Conservation (phyloP, 163 green algal genomes). For the Chlamydomonas reinhardtii region DNA sequence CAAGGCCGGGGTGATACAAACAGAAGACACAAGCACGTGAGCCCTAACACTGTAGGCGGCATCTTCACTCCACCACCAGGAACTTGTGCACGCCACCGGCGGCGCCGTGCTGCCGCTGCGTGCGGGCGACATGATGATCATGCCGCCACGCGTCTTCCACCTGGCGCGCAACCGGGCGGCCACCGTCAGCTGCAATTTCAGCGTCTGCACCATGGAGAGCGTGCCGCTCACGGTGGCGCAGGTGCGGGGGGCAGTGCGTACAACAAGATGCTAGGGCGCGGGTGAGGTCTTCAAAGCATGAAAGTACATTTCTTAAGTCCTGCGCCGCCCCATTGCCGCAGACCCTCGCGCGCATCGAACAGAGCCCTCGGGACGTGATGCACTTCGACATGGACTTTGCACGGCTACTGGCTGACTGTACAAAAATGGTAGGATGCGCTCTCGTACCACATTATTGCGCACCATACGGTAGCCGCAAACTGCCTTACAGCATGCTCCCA, state of each 20-base stretch:
- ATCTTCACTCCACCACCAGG: no score
- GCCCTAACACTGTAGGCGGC: no score
- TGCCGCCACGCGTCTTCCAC: constrained; percentile 42
- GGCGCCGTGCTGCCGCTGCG: constrained; percentile 15
- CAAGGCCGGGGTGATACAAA: no score
- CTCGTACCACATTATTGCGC: no score
- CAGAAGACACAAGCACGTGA: no score
- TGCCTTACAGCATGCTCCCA: no score
- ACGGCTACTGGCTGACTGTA: constrained; percentile 24
- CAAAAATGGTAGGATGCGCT: background rate
- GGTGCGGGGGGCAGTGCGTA: background rate
- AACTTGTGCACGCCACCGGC: constrained; percentile 6
- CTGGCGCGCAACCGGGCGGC: constrained; percentile 21
- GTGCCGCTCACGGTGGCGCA: constrained; percentile 26
- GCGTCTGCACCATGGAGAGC: background rate
- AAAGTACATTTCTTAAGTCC: no score
- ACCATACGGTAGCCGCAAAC: no score
- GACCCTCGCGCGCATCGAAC: constrained; percentile 13
- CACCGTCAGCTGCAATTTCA: constrained; percentile 45
- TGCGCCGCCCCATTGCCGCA: background rate
- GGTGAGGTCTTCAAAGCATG: no score
- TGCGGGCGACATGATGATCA: constrained; percentile 27
- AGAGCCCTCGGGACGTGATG: constrained; percentile 29
- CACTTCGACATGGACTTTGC: constrained; percentile 30
- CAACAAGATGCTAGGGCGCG: no score